phyloP scores from a whole-genome alignment of 2,329 filamentous ascomycete species.

The Nothopassalora personata region DNA sequence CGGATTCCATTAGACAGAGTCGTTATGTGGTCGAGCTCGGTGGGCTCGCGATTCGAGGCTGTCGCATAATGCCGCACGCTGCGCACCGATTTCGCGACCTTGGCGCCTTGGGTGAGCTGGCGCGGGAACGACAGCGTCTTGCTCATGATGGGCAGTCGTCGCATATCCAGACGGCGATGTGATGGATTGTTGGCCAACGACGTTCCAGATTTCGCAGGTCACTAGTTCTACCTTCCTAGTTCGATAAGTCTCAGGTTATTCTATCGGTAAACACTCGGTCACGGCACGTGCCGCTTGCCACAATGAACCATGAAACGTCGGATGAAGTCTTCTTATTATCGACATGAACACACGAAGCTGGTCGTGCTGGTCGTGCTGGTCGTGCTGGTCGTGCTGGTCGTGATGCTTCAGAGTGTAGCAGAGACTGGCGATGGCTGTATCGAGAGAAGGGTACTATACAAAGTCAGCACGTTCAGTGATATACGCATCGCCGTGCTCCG shows the following conservation, averaged over 20 bases:
- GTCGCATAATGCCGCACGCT: slow-evolving; percentile 26
- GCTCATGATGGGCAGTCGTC: slow-evolving; percentile 21
- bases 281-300: neutral
- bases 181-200: neutral
- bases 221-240: too few relatives aligned
- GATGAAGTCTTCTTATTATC: too few relatives aligned
- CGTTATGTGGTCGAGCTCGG: slow-evolving; percentile 80
- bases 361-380: too few relatives aligned
- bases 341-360: neutral
- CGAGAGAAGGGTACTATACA: too few relatives aligned
- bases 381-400: too few relatives aligned
- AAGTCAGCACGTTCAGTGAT: too few relatives aligned
- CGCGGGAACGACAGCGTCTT: slow-evolving; percentile 28
- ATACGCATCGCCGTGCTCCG: too few relatives aligned
- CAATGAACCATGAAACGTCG: too few relatives aligned
- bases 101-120: slow-evolving; percentile 21
- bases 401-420: too few relatives aligned
- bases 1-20: slow-evolving; percentile 87
- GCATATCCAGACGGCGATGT: neutral
- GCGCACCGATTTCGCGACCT: slow-evolving; percentile 9
- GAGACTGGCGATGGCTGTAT: too few relatives aligned
- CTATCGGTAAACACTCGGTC: neutral
- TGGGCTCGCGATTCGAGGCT: slow-evolving; percentile 59
- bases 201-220: neutral
- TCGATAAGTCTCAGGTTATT: too few relatives aligned